Conservation (phyloP, 2,329 filamentous ascomycete genomes). For the Lasiodiplodia sp. region DNA sequence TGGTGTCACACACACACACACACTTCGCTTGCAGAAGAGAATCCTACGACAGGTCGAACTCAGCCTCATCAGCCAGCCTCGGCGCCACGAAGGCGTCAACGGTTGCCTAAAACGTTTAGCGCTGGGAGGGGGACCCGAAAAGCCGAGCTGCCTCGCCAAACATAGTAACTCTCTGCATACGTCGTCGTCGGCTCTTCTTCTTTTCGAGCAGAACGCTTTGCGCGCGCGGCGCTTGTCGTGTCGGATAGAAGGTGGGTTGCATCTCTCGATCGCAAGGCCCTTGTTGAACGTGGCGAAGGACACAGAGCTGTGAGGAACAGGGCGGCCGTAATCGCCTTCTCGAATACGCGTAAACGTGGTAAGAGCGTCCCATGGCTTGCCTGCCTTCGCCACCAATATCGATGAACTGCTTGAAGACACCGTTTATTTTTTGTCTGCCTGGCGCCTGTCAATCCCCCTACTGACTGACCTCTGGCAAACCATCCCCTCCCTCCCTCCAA, state of each 20-base stretch:
- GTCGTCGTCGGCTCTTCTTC: too few species aligned
- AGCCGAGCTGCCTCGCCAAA: conserved; percentile 8
- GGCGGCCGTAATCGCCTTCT: too few species aligned
- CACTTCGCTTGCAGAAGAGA: neutral
- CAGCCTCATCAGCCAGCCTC: conserved; percentile 9
- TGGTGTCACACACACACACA: neutral
- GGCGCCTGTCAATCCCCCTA: too few species aligned
- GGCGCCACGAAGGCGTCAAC: neutral
- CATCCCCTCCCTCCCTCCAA: neutral
- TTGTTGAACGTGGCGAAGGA: neutral
- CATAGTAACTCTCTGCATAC: neutral
- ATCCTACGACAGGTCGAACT: neutral
- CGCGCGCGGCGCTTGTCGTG: too few species aligned
- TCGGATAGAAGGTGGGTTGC: neutral
- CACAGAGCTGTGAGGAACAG: neutral
- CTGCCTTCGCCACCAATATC: too few species aligned
- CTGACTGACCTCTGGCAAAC: neutral
- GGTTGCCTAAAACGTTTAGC: conserved; percentile 2
- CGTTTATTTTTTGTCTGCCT: too few species aligned
- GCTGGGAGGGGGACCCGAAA: neutral
- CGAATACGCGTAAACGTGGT: too few species aligned
- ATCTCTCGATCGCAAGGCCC: neutral
- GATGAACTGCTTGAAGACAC: too few species aligned
- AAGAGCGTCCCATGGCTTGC: too few species aligned
- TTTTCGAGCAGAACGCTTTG: neutral